Conservation (phyloP, 176 grass and related monocot species). For the Avena sativa region DNA sequence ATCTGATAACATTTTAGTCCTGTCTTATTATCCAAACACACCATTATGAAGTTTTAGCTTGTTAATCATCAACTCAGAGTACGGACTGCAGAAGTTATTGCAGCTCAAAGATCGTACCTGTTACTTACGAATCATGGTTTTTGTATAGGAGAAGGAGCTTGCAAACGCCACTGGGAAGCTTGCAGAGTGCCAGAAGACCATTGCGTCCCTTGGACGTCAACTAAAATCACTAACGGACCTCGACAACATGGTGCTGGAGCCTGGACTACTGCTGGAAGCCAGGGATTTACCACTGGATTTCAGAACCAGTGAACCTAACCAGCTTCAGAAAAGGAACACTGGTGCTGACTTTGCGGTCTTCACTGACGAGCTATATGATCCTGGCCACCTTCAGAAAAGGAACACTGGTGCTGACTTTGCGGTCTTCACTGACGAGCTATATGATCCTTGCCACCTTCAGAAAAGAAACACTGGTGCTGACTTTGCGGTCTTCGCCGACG, state of each 20-base stretch:
- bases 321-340: neutral
- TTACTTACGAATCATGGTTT: constrained; percentile 29
- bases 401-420: neutral
- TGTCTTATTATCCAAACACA: neutral
- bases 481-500: constrained; percentile 35
- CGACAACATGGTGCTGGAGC: constrained; percentile 57
- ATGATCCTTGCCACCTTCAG: constrained; percentile 31
- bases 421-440: constrained; percentile 33
- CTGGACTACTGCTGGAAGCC: constrained; percentile 44
- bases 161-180: constrained; percentile 82
- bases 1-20: constrained; percentile 22
- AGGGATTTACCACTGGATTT: constrained; percentile 47
- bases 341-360: constrained; percentile 7
- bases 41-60: neutral
- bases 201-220: constrained; percentile 76
- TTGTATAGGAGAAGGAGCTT: constrained; percentile 90
- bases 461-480: neutral
- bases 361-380: constrained; percentile 44
- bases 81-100: neutral
- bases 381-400: constrained; percentile 20
- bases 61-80: neutral
- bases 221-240: constrained; percentile 84
- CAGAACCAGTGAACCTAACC: constrained; percentile 41
- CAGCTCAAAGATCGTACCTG: neutral
- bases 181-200: constrained; percentile 96